Percentiles rank a stretch among this genome's conserved stretches.
Evolutionary conservation across 1,284 basidiomycete genomes (phyloP).

Genomic region (Wallemia hederae): DNA sequence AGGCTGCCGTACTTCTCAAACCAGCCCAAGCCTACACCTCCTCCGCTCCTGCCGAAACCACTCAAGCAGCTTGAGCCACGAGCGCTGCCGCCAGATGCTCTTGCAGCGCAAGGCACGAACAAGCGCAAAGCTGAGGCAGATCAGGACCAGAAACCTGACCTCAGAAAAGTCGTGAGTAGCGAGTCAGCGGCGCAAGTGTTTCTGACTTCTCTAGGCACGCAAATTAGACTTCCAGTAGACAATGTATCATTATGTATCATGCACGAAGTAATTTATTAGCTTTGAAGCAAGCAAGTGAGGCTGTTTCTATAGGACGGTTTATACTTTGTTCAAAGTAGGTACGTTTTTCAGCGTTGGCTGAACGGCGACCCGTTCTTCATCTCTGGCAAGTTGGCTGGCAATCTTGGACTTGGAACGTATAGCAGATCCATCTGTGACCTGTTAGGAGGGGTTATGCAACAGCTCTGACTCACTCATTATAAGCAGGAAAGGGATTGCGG

Average conservation of each 20-base stretch:
- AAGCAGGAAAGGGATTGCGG: neutral
- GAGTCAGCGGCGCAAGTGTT: neutral
- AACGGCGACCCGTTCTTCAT: neutral
- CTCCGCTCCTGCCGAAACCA: constrained; percentile 52
- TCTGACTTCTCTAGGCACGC: neutral
- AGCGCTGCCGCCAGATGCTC: constrained; percentile 27
- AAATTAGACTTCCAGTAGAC: neutral
- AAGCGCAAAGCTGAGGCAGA: neutral
- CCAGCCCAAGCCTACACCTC: constrained; percentile 46
- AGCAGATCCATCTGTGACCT: neutral
- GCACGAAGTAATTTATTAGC: neutral
- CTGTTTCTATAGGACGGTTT: neutral
- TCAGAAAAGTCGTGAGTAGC: neutral
- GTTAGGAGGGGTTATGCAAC: neutral
- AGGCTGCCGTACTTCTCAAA: constrained; percentile 46
- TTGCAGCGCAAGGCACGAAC: neutral
- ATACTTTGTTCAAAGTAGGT: neutral
- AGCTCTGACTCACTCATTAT: neutral
- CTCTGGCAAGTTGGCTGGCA: neutral
- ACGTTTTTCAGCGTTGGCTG: neutral
- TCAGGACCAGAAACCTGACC: neutral
- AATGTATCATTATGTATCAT: neutral
- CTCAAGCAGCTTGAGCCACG: constrained; percentile 22
- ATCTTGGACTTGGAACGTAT: neutral
- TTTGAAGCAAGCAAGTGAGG: neutral